Evolutionary conservation across 2,329 filamentous ascomycete genomes (phyloP), one percentile per base, ranked within the genome.

Genomic region (Alternaria ventricosa): DNA sequence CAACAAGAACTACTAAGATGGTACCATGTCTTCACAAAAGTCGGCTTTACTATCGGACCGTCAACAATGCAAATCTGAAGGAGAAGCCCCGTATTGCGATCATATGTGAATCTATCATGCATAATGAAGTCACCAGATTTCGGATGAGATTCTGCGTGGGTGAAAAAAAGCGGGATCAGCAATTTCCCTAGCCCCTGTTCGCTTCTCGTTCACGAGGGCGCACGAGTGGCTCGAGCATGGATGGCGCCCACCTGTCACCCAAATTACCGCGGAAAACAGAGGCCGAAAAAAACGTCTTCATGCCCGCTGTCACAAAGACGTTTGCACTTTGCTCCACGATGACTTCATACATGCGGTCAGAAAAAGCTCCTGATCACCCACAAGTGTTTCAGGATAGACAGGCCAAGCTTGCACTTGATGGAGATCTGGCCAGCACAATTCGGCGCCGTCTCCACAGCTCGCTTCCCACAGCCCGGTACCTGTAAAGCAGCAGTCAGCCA

Each of bases 261-360:
- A 53, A 53, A 41, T 53, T 53, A 53, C 49, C 49, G 30, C 49
- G 49, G 20, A 41, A 18, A 53, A n/a, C 49, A 36, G 1, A 53
- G 49, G 22, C 20, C 3, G 46, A 13, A 4, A 7, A n/a, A 18
- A 36, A 41, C 20, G 49, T 30, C 28, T 36, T 30, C 12, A 22
- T 15, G 30, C 13, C 11, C 28, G 20, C 28, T 51, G 20, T 41
- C 30, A 53, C 15, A 53, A 13, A 36, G 33, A 53, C 28, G 20
- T 11, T 7, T 23, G 49, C n/a, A 36, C 23, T 30, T 15, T 53
- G 28, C 49, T 53, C 49, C 49, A 53, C 10, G 12, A 62, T 61
- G 64, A 67, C 61, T 61, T 64, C 61, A 65, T 57, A 65, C 8
- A 57, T 67, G 58, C 58, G 59, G 55, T 59, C 55, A 65, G 57